phyloP scores from a whole-genome alignment of 2,329 filamentous ascomycete genomes.

The Lomentospora prolificans region DNA sequence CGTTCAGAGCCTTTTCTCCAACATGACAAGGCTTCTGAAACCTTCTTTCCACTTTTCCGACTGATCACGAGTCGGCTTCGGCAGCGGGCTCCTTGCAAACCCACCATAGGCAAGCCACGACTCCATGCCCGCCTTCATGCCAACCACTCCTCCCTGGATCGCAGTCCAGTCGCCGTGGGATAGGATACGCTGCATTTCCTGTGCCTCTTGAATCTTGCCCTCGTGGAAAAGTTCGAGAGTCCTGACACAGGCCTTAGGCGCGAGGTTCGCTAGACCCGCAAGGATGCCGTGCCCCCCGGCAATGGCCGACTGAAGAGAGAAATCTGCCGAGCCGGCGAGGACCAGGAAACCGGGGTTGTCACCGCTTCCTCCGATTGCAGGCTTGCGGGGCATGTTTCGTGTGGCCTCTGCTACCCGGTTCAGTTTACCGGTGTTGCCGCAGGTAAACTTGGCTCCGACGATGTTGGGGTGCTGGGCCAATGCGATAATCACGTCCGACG shows the following conservation, averaged over 20 bases:
- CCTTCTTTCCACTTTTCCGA: constrained; percentile 42
- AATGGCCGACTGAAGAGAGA: constrained; percentile 57
- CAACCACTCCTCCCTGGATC: constrained; percentile 61
- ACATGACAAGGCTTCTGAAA: constrained; percentile 39
- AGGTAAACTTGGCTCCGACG: constrained; percentile 53
- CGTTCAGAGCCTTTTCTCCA: constrained; percentile 41
- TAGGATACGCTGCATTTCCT: constrained; percentile 53
- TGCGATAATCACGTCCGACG: constrained; percentile 44
- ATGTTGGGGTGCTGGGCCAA: constrained; percentile 47
- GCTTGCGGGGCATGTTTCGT: constrained; percentile 1
- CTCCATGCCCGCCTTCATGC: constrained; percentile 59
- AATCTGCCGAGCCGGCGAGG: constrained; percentile 64
- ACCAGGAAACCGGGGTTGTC: constrained; percentile 46
- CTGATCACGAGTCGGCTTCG: constrained; percentile 40
- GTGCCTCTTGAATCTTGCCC: constrained; percentile 49
- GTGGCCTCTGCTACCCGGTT: constrained; percentile 37
- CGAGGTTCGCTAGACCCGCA: constrained; percentile 62
- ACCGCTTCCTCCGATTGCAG: not conserved
- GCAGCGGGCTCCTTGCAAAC: constrained; percentile 32
- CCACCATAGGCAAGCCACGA: constrained; percentile 62
- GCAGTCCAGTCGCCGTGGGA: constrained; percentile 63
- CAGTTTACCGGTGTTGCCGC: constrained; percentile 54
- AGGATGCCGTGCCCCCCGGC: constrained; percentile 64
- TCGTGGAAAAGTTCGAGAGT: constrained; percentile 50
- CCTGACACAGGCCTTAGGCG: constrained; percentile 54